Base-by-base conservation (phyloP, 2,329 filamentous ascomycete genomes). In the Stachybotrys elegans region DNA sequence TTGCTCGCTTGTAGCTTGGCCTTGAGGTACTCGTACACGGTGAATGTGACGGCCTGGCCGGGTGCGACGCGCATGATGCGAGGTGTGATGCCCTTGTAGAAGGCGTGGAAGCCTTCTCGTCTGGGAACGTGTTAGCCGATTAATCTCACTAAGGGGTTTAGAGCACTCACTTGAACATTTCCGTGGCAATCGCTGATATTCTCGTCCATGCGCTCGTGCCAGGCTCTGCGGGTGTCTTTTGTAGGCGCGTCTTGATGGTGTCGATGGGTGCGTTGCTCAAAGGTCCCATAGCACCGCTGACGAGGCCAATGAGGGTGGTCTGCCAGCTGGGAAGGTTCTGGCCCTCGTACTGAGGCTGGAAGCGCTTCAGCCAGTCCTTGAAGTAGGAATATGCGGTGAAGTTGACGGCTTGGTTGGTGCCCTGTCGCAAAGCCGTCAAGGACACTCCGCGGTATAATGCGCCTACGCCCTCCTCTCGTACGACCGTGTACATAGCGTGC, bases 11-110 rank as follows among this genome's bases (percentile, higher is more conserved):
- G 86, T 51, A 91, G 68, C 66, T 81, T 83, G 48, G 83, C 79
- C 70, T 83, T 88, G 48, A 91, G 68, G 63, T 63, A 89, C 66
- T 91, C 86, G 65, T 91, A 91, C 53, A 91, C 86, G 67, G 81
- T 84, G 48, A 84, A 84, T 4, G 81, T 84, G 43, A 84, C 81
- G 46, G 81, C 93, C 73, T 98, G 93, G 38, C 93, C 93, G 7
- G 93, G 93, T 21, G 93, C 93, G 43, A 98, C 93, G 60, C 93
- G 83, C 90, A 97, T 97, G 55, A 98, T 87, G 57, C 93, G 81
- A 6, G 93, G 93, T 38, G 93, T 98, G 68, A 98, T 98, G 58
- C 93, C 93, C 78, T 97, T 97, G 76, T 95, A 98, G 71, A 98
- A 98, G 39, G 93, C 93, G 57, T 89, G 84, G 55, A 92, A 75